These are phyloP conservation scores for Sonneratia caseolaris DNA, from an alignment of 345 rosid species.

Conservation along the genomic window DNA sequence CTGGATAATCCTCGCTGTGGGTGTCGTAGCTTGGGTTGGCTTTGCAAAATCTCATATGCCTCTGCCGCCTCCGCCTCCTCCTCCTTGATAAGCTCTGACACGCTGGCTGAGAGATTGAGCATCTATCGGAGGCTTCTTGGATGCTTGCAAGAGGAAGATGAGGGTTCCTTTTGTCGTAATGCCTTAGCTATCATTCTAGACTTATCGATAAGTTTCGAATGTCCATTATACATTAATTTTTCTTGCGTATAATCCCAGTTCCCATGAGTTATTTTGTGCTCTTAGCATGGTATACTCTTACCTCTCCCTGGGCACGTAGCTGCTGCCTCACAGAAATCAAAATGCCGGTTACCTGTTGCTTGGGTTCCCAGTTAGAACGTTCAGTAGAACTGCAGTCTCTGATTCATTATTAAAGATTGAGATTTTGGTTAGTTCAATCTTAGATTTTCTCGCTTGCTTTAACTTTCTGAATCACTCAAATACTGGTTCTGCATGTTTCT, in stretches of 20 bases:
- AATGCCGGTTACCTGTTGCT: not conserved
- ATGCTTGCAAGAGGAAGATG: not conserved
- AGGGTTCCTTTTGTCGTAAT: not conserved
- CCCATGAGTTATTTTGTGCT: not conserved
- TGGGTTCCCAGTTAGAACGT: not conserved
- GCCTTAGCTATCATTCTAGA: not conserved
- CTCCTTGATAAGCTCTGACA: slow-evolving; percentile 1
- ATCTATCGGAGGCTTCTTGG: not conserved
- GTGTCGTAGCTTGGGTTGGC: slow-evolving; percentile 76
- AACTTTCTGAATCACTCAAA: not conserved
- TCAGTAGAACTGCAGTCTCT: not conserved
- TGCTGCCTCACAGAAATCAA: not conserved
- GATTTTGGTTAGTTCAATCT: not conserved
- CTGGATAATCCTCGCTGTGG: slow-evolving; percentile 80
- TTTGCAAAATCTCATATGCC: slow-evolving; percentile 69
- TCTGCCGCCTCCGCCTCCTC: slow-evolving; percentile 22
- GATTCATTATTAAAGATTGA: not conserved
- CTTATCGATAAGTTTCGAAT: not conserved
- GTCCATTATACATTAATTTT: not conserved
- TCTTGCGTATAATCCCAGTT: not conserved
- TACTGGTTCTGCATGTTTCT: too few species aligned
- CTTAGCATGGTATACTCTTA: not conserved
- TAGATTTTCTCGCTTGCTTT: not conserved
- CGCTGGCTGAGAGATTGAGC: not conserved
- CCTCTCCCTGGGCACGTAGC: not conserved